Base-by-base conservation (phyloP, 305 asterid genomes). In the Plantago lanceolata region DNA sequence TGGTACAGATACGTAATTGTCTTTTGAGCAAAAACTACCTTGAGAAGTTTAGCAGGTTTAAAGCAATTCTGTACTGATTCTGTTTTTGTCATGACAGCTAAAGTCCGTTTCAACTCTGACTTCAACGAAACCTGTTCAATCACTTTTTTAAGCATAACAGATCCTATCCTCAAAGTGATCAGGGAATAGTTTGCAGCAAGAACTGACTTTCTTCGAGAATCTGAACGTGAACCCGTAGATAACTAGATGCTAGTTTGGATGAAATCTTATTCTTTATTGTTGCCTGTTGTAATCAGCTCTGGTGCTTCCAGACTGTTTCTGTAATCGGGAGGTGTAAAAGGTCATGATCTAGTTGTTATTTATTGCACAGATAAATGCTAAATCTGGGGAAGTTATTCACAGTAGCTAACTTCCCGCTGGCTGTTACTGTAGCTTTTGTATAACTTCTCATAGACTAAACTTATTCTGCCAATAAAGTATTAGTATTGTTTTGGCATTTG, bases 81-180 rank as follows among this genome's bases (percentile, higher is more conserved):
- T 19, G 54, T 33, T 55, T 43, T 65, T 57, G 59, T 63, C 43
- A 19, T 75, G 75, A 67, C 99, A 93, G 99, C 84, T 87, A 84
- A 88, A 80, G 81, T 61, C 78, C 5, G 99, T 93, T 73, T 88
- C 96, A 57, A 70, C 79, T 63, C 81, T 87, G 61, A 61, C 73
- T n/a, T 71, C 92, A 19, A 59, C 78, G 16, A 72, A 81, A 59
- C 77, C 85, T 11, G 83, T 80, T 43, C 73, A 79, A 59, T 70
- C 91, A 19, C 76, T 85, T 68, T 93, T 93, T 82, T 63, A 65
- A 71, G 73, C 67, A 47, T 64, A 65, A 74, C 74, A 60, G 59
- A 61, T 61, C 55, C 71, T 57, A 81, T 73, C 58, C 64, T 52
- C 64, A 18, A 18, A 49, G 49, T 61, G 78, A 71, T 57, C 48